phyloP scores from a whole-genome alignment of 768 basidiomycete species.

The Rhodosporidiobolus sp. region DNA sequence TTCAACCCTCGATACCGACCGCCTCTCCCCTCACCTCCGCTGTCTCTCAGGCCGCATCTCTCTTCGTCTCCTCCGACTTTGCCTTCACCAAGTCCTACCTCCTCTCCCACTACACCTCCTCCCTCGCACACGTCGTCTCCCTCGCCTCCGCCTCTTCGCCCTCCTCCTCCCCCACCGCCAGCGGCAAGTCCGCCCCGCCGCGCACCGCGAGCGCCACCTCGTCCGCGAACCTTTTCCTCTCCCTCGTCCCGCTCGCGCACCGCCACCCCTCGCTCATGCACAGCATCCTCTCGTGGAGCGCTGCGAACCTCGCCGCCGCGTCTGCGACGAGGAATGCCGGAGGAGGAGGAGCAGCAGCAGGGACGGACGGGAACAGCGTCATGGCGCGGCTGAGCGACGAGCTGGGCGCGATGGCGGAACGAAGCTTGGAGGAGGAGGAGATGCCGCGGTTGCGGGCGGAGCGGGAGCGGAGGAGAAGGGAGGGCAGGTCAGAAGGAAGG shows the following conservation, averaged over 20 bases:
- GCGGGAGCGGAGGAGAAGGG: background rate
- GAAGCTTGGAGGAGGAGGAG: background rate
- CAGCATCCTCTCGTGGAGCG: slow-evolving; percentile 24
- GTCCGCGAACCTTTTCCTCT: slow-evolving; percentile 29
- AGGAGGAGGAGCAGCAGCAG: background rate
- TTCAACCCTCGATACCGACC: background rate
- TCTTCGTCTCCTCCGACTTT: slow-evolving; percentile 26
- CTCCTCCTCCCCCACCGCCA: background rate
- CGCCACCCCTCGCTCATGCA: slow-evolving; percentile 13
- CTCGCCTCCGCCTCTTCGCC: slow-evolving; percentile 16
- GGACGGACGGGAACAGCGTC: background rate
- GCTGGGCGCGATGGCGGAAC: slow-evolving; percentile 1
- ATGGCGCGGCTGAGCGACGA: slow-evolving; percentile 26
- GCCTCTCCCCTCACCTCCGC: background rate
- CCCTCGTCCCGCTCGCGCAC: slow-evolving; percentile 28
- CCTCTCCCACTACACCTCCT: slow-evolving; percentile 27
- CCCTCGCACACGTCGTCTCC: slow-evolving; percentile 28
- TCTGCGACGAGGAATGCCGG: background rate
- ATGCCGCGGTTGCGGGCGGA: background rate
- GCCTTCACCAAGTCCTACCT: slow-evolving; percentile 26
- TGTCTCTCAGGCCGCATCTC: slow-evolving; percentile 7
- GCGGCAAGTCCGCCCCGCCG: background rate
- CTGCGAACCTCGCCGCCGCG: slow-evolving; percentile 26
- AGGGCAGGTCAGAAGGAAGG: background rate
- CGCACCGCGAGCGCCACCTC: background rate